Percentiles rank a stretch among this genome's conserved stretches.
These are phyloP conservation scores for Globisporangium lucens DNA, from an alignment of 352 stramenopile genomes.

Conservation along the genomic window DNA sequence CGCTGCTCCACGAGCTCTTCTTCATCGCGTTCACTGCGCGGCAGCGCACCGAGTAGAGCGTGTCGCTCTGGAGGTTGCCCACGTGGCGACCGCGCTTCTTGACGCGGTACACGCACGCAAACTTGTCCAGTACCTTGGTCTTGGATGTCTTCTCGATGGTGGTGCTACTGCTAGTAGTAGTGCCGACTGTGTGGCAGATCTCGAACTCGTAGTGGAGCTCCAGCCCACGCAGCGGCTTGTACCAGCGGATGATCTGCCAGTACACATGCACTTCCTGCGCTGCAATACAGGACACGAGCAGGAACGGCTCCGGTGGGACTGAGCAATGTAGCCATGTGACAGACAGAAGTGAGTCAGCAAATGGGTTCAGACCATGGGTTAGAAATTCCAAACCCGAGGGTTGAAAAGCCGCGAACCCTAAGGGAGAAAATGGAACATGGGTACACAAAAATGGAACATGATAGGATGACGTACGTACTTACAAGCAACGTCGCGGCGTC, in stretches of 20 bases:
- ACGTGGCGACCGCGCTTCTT: conserved; percentile 30
- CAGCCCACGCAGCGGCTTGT: conserved; percentile 35
- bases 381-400: background rate
- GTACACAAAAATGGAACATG: background rate
- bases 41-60: conserved; percentile 52
- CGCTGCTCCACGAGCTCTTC: conserved; percentile 50
- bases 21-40: conserved; percentile 45
- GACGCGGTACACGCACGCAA: conserved; percentile 42
- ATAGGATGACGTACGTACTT: conserved; percentile 45
- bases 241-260: conserved; percentile 53
- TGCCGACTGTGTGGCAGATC: conserved; percentile 25
- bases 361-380: background rate
- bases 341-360: background rate
- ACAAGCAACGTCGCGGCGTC: conserved; percentile 36
- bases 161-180: background rate
- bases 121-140: conserved; percentile 19
- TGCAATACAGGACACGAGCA: conserved; percentile 47
- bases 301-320: conserved; percentile 56
- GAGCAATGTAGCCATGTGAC: background rate
- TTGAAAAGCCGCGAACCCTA: background rate
- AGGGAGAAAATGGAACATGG: background rate
- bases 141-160: conserved; percentile 1
- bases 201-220: conserved; percentile 54
- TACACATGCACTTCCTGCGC: conserved; percentile 46
- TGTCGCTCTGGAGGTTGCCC: conserved; percentile 26